A percentile compares a stretch with the other conserved stretches of the same genome.
Evolutionary conservation across 371 early-diverging fungal species (phyloP).

Genomic region (Mucor mucedo): DNA sequence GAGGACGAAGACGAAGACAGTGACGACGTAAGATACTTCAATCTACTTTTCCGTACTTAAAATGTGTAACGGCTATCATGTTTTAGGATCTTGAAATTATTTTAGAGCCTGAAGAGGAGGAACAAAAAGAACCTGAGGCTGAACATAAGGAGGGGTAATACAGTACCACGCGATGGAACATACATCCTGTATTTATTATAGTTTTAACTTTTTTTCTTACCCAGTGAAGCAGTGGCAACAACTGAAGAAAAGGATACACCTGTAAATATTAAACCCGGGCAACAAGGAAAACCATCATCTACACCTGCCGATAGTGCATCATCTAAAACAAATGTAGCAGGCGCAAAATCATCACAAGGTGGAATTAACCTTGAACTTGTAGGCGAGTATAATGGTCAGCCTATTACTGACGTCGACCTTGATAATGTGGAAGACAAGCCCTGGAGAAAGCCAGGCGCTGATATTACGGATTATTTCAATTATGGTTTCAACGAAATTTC

Average conservation of each 20-base stretch:
- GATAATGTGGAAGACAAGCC: conserved; percentile 93
- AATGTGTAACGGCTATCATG: neutral
- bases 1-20: conserved; percentile 50
- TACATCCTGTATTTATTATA: neutral
- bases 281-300: conserved; percentile 35
- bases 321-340: conserved; percentile 29
- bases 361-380: conserved; percentile 76
- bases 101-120: conserved; percentile 57
- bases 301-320: conserved; percentile 24
- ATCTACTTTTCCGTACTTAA: neutral
- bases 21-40: conserved; percentile 45
- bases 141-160: conserved; percentile 21
- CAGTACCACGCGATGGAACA: neutral
- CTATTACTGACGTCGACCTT: conserved; percentile 86
- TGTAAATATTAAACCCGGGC: conserved; percentile 67
- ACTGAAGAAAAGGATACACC: conserved; percentile 45
- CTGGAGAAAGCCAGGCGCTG: conserved; percentile 97
- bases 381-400: conserved; percentile 78
- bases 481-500: conserved; percentile 97
- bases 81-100: conserved; percentile 71
- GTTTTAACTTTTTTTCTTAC: neutral
- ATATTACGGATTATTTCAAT: conserved; percentile 99
- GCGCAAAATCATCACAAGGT: conserved; percentile 37
- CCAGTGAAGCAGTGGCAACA: conserved; percentile 8
- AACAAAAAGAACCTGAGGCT: conserved; percentile 20